A percentile compares a stretch with the other conserved stretches of the same genome.
Conservation (phyloP, 2,329 filamentous ascomycete species). For the Aspergillus persii region DNA sequence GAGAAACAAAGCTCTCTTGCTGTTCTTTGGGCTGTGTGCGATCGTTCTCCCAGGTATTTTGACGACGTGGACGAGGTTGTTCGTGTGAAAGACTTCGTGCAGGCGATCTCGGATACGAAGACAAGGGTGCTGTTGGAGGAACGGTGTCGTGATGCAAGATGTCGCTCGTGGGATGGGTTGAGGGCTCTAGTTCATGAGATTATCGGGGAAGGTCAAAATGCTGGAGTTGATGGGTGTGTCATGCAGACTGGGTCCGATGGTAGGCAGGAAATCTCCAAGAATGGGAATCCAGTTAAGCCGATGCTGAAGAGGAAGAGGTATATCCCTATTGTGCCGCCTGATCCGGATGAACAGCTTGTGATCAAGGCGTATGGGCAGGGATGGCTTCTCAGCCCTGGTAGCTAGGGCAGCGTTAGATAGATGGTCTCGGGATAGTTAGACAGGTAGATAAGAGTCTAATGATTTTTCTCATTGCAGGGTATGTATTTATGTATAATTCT, state of each 20-base stretch:
- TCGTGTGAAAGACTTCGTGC: conserved; percentile 23
- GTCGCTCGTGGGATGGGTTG: conserved; percentile 24
- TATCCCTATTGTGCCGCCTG: conserved; percentile 30
- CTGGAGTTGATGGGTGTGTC: background rate
- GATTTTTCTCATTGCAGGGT: background rate
- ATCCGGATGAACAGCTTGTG: conserved; percentile 24
- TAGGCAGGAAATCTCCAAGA: background rate
- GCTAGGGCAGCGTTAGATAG: background rate
- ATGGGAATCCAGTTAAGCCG: background rate
- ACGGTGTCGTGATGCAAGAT: conserved; percentile 23
- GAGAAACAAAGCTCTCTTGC: background rate
- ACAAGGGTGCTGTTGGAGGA: conserved; percentile 20
- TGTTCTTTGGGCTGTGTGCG: background rate
- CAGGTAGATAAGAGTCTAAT: background rate
- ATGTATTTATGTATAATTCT: conserved; percentile 8
- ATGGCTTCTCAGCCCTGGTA: background rate
- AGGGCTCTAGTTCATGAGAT: conserved; percentile 10
- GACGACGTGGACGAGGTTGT: no score
- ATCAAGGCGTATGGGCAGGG: conserved; percentile 1
- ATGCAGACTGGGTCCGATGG: background rate
- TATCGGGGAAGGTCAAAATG: background rate
- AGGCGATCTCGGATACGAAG: conserved; percentile 24
- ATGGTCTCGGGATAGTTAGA: background rate
- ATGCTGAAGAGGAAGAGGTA: conserved; percentile 17
- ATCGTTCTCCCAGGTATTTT: no score